Evolutionary conservation across 148 eudicot genomes (phyloP), one percentile per base, ranked within the genome.

Genomic region (Vaccinium myrtillus): DNA sequence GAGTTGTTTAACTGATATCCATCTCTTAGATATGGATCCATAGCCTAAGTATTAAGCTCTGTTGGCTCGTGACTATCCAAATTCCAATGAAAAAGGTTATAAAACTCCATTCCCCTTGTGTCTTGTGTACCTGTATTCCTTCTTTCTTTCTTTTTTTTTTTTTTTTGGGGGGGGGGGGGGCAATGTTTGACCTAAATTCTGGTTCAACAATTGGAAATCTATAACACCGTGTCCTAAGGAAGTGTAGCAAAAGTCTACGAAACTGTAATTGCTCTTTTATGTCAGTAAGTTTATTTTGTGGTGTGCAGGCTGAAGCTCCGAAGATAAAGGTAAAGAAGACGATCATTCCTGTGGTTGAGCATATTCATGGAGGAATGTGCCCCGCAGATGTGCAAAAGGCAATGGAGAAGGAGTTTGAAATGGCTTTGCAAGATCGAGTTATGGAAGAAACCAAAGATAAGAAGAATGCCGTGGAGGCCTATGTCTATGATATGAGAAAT

Each of bases 381-480:
- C 73, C 86, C 32, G 80, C 51, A 0, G 95, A 91, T 83, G 87
- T 94, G 78, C 91, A 94, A 55, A 94, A 93, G 79, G 95, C 94
- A 7, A 91, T 87, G 79, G 98, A 94, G 83, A 93, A 91, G 87
- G 95, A 94, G 80, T 94, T 90, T 93, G 98, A 94, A 91, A 91
- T 94, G 95, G 97, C 97, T 65, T 89, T 94, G 85, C 95, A 94
- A 84, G 97, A 94, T 83, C 91, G 95, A 55, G 94, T 94, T 39
- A 94, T 94, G 95, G 95, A 94, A 85, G 97, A 94, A 75, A 94
- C 97, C n/a, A 94, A 94, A 84, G 98, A 93, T 82, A 84, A 86
- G 83, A 94, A 94, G 84, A 93, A 94, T 93, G 92, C 91, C 36
- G 95, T 94, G 39, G 97, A 94, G 86, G 91, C 97, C 51, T 94